Conservation (phyloP, 768 basidiomycete genomes). For the Hygrophorus russula region DNA sequence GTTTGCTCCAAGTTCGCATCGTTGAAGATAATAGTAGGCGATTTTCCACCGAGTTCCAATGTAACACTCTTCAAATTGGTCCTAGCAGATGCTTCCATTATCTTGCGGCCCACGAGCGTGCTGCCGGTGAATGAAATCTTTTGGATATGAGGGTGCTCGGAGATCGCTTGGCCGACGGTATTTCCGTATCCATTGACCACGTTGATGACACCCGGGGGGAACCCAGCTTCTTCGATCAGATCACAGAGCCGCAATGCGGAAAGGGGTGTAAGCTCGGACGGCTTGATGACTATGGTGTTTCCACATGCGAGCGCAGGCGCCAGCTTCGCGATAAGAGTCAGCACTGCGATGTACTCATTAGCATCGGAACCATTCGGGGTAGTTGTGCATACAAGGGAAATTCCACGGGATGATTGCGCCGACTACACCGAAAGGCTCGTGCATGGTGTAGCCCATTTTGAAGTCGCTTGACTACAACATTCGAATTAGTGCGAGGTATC, state of each 20-base stretch:
- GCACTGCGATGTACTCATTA: background rate
- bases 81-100: constrained; percentile 60
- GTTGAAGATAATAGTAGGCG: constrained; percentile 51
- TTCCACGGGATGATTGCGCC: constrained; percentile 55
- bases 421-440: constrained; percentile 49
- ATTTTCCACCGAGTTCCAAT: constrained; percentile 52
- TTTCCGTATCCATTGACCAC: constrained; percentile 49
- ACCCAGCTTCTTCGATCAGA: constrained; percentile 49
- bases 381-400: constrained; percentile 19
- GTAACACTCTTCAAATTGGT: constrained; percentile 65
- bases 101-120: constrained; percentile 56
- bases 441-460: constrained; percentile 47
- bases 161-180: constrained; percentile 57
- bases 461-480: constrained; percentile 21
- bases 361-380: background rate
- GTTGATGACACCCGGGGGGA: constrained; percentile 74
- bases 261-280: constrained; percentile 66
- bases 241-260: constrained; percentile 41
- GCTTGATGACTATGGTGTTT: constrained; percentile 74
- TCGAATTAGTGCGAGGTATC: background rate
- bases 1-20: constrained; percentile 55
- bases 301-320: constrained; percentile 67
- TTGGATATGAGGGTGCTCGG: constrained; percentile 49
- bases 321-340: constrained; percentile 58
- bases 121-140: constrained; percentile 78